Conservation (phyloP, 306 rosid species). For the Ammopiptanthus mongolicus region DNA sequence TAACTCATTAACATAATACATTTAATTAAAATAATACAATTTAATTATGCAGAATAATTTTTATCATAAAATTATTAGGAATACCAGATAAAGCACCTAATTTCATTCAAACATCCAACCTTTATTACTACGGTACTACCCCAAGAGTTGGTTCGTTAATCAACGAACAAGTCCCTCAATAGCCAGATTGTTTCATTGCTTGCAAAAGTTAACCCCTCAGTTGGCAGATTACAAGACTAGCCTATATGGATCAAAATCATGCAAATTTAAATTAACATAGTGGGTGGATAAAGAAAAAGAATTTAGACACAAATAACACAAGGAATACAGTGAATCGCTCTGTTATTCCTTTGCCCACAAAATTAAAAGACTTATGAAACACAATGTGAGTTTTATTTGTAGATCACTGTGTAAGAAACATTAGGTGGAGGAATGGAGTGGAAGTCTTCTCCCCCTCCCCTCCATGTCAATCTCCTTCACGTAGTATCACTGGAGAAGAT, state of each 20-base stretch:
- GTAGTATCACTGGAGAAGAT: conserved; percentile 31
- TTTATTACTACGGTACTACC: not conserved
- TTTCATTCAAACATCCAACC: not conserved
- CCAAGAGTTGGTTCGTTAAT: too few relatives aligned
- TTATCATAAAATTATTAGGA: too few relatives aligned
- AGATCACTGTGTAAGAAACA: conserved; percentile 36
- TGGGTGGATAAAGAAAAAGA: not conserved
- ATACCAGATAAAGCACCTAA: too few relatives aligned
- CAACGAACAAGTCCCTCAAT: not conserved
- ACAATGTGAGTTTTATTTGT: conserved; percentile 27
- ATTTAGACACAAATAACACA: conserved; percentile 12
- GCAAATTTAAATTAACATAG: not conserved
- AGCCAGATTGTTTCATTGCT: not conserved
- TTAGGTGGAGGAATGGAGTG: conserved; percentile 29
- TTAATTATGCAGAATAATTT: too few relatives aligned
- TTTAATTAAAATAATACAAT: too few relatives aligned
- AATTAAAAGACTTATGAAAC: conserved; percentile 5
- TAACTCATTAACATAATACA: too few relatives aligned
- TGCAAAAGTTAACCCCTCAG: not conserved
- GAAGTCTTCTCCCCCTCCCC: not conserved
- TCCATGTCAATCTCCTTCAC: conserved; percentile 42
- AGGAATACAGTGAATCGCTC: not conserved
- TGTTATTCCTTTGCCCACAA: conserved; percentile 3
- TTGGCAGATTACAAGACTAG: not conserved
- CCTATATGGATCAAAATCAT: conserved; percentile 4